phyloP scores from a whole-genome alignment of 345 rosid species.

The Toxicodendron radicans region DNA sequence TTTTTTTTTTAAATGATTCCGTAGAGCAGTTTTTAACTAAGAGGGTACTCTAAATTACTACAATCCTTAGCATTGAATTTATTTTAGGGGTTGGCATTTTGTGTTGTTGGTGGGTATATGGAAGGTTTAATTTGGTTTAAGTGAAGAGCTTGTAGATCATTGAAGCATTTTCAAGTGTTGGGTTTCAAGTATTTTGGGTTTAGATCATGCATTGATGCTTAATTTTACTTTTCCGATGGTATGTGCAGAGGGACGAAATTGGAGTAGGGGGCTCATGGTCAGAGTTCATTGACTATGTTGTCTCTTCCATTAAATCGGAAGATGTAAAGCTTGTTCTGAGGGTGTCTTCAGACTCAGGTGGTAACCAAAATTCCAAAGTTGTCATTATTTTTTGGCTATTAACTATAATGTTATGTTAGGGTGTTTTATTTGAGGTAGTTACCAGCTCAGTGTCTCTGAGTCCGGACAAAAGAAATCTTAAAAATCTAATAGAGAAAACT shows the following conservation, averaged over 20 bases:
- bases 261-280: constrained; percentile 91
- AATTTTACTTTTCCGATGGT: not conserved
- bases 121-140: not conserved
- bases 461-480: not conserved
- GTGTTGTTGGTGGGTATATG: not conserved
- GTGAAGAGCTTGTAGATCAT: not conserved
- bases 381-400: not conserved
- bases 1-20: not conserved
- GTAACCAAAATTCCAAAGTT: constrained; percentile 24
- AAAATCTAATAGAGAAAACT: not conserved
- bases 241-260: constrained; percentile 68
- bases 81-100: not conserved
- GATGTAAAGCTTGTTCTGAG: constrained; percentile 73
- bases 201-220: not conserved
- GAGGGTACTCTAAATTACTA: too few species aligned
- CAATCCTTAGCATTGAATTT: not conserved
- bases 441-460: not conserved
- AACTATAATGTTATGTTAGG: not conserved
- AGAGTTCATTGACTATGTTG: constrained; percentile 69
- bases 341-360: constrained; percentile 35
- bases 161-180: not conserved
- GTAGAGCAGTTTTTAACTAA: not conserved
- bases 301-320: constrained; percentile 65
- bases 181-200: not conserved
- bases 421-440: not conserved